These are phyloP conservation scores for Parachaetomium inaequale DNA, from an alignment of 495 filamentous ascomycete species.

Conservation along the genomic window DNA sequence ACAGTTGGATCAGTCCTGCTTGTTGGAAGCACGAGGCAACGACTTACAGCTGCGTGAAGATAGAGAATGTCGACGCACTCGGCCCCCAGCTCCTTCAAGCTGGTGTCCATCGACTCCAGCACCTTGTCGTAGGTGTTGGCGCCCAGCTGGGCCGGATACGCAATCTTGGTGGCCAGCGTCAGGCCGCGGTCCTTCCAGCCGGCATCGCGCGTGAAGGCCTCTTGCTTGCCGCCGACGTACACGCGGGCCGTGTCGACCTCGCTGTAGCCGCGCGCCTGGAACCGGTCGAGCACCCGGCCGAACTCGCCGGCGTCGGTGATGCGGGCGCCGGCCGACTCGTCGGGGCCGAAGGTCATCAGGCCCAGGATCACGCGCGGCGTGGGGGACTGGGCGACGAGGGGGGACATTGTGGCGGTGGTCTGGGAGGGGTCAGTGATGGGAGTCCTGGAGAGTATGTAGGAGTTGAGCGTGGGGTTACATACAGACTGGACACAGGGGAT, in stretches of 20 bases:
- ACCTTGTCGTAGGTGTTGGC: constrained; percentile 59
- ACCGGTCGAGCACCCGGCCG: constrained; percentile 61
- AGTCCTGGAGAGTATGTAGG: too few relatives aligned
- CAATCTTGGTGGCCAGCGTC: constrained; percentile 77
- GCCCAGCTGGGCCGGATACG: constrained; percentile 59
- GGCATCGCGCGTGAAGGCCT: constrained; percentile 73
- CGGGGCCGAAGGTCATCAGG: constrained; percentile 59
- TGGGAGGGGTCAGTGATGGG: too few relatives aligned
- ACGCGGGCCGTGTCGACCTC: constrained; percentile 76
- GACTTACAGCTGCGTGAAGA: constrained; percentile 64
- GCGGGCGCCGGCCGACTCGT: constrained; percentile 56
- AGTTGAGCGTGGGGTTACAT: too few relatives aligned
- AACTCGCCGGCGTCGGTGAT: constrained; percentile 66
- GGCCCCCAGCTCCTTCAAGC: constrained; percentile 67
- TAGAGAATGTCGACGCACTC: constrained; percentile 85
- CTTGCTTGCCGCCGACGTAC: constrained; percentile 73
- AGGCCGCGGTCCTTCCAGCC: constrained; percentile 80
- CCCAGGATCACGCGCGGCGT: constrained; percentile 57
- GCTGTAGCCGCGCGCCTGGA: constrained; percentile 70
- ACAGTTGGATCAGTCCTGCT: background rate
- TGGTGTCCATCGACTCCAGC: constrained; percentile 57
- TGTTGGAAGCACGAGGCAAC: background rate
- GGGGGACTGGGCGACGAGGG: constrained; percentile 12
- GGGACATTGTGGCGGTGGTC: background rate
- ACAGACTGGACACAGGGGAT: background rate